Percentiles rank a stretch among this genome's conserved stretches.
Evolutionary conservation across 306 rosid genomes (phyloP).

Genomic region (Sechiopsis laciniata): DNA sequence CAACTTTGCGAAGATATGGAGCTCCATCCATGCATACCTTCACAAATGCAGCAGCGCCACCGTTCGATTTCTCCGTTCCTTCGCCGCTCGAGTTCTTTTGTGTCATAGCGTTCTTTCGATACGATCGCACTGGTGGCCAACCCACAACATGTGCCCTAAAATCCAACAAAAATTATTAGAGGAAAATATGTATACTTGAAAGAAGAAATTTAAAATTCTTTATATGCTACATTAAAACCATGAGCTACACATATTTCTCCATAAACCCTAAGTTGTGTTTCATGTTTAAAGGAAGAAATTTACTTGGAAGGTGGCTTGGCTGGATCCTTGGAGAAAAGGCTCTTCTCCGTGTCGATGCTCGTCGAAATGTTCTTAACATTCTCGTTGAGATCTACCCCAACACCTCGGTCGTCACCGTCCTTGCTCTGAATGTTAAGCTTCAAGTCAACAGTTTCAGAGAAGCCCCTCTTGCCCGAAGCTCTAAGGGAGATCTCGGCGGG

Average conservation of each 20-base stretch:
- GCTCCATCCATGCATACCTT: constrained; percentile 80
- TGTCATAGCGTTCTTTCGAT: constrained; percentile 58
- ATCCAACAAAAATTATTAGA: not conserved
- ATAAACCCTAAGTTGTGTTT: not conserved
- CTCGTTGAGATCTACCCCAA: constrained; percentile 27
- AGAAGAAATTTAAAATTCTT: too few relatives aligned
- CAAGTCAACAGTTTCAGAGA: constrained; percentile 62
- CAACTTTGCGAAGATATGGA: constrained; percentile 72
- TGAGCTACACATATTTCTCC: too few relatives aligned
- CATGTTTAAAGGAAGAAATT: constrained; percentile 2
- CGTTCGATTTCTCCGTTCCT: constrained; percentile 25
- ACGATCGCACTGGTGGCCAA: constrained; percentile 78
- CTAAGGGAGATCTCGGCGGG: constrained; percentile 36
- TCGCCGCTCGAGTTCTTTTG: constrained; percentile 36
- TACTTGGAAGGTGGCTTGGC: constrained; percentile 64
- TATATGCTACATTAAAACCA: too few relatives aligned
- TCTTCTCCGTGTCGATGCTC: constrained; percentile 33
- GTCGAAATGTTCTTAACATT: constrained; percentile 28
- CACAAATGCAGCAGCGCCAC: constrained; percentile 37
- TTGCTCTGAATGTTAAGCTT: constrained; percentile 49
- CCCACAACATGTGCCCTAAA: constrained; percentile 75
- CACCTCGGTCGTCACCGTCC: constrained; percentile 20
- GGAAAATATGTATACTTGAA: too few relatives aligned
- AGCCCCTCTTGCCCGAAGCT: constrained; percentile 51
- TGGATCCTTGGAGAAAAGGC: constrained; percentile 40